Percentiles rank a stretch among this genome's conserved stretches.
Conservation (phyloP, 2,329 filamentous ascomycete genomes). For the Penicillium oxalicum region DNA sequence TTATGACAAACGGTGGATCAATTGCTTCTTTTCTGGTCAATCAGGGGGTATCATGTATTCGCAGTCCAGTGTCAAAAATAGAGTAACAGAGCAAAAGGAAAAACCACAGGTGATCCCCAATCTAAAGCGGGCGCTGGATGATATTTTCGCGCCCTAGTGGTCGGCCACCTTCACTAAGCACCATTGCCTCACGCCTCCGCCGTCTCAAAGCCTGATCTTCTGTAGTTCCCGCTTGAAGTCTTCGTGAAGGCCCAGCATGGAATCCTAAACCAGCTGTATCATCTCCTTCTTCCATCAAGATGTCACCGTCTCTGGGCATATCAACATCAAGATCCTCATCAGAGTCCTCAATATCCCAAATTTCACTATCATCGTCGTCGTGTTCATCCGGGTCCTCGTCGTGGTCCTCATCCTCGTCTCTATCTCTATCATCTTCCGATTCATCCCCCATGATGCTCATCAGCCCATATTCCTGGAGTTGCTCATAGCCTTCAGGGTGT, state of each 20-base stretch:
- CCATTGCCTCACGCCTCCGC: constrained; percentile 79
- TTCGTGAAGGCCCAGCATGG: constrained; percentile 24
- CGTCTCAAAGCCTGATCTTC: constrained; percentile 66
- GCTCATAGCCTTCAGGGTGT: constrained; percentile 35
- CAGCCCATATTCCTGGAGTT: constrained; percentile 39
- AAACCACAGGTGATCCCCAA: constrained; percentile 7
- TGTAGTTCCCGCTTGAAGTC: constrained; percentile 28
- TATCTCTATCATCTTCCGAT: constrained; percentile 15
- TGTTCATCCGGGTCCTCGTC: constrained; percentile 39
- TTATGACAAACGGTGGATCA: constrained; percentile 3
- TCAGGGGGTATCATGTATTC: constrained; percentile 29
- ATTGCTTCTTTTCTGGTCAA: constrained; percentile 10
- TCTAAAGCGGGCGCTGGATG: constrained; percentile 54
- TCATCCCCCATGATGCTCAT: constrained; percentile 43
- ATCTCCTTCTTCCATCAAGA: constrained; percentile 49
- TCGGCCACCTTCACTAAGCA: constrained; percentile 77
- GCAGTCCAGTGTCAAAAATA: constrained; percentile 10
- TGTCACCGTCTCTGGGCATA: constrained; percentile 45
- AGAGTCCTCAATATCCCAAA: no score
- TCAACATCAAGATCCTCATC: constrained; percentile 43
- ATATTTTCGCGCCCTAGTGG: constrained; percentile 71
- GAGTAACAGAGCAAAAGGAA: not conserved
- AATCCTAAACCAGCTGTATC: constrained; percentile 42
- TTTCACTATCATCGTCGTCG: not conserved
- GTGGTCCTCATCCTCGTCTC: constrained; percentile 36